phyloP scores from a whole-genome alignment of 2,329 filamentous ascomycete genomes.

The Lachnellula arida region DNA sequence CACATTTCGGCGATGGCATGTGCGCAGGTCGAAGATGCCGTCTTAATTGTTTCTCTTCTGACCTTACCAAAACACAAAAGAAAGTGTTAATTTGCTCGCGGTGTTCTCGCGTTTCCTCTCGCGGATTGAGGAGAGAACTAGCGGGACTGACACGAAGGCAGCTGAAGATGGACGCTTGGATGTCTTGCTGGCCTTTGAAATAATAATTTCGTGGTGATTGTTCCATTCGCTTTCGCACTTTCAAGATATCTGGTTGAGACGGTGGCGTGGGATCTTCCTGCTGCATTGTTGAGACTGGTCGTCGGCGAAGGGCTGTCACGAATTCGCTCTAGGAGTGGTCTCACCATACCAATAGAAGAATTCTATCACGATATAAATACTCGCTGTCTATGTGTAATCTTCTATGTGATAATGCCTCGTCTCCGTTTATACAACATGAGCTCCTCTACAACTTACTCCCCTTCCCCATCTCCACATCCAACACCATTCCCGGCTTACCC shows the following conservation, averaged over 20 bases:
- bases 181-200: constrained; percentile 2
- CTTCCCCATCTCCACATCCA: constrained; percentile 23
- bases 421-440: background rate
- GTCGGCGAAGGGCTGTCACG: constrained; percentile 1
- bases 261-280: background rate
- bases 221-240: background rate
- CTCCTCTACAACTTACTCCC: constrained; percentile 12
- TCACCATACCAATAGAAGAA: constrained; percentile 6
- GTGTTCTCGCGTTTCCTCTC: constrained; percentile 1
- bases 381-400: background rate
- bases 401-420: background rate
- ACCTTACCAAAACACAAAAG: background rate
- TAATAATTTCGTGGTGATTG: constrained; percentile 1
- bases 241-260: background rate
- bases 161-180: constrained; percentile 7
- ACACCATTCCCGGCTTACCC: constrained; percentile 23
- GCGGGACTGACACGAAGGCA: background rate
- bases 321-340: constrained; percentile 2
- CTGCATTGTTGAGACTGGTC: background rate
- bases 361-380: constrained; percentile 8
- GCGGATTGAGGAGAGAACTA: background rate
- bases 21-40: constrained; percentile 40
- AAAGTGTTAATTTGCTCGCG: constrained; percentile 9
- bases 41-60: constrained; percentile 34
- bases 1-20: constrained; percentile 35